Conservation (phyloP, 768 basidiomycete genomes). For the Neoboletus magnificus region DNA sequence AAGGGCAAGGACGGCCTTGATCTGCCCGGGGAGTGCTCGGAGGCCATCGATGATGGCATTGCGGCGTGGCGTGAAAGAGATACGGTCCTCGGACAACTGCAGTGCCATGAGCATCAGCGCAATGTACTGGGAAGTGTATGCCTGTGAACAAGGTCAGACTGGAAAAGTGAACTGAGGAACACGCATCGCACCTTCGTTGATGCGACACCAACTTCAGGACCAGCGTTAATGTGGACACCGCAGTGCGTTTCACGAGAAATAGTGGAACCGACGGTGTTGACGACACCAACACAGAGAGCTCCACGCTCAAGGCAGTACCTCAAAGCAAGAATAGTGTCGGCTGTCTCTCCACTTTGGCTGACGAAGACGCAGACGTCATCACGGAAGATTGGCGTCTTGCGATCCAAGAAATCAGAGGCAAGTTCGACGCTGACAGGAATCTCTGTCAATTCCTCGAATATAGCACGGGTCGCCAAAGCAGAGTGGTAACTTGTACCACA, state of each 20-base stretch:
- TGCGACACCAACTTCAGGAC: slow-evolving; percentile 98
- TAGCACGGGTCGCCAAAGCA: slow-evolving; percentile 91
- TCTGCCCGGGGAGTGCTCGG: slow-evolving; percentile 84
- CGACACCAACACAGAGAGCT: slow-evolving; percentile 94
- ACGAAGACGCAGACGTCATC: slow-evolving; percentile 97
- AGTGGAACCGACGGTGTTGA: slow-evolving; percentile 98
- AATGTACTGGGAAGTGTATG: slow-evolving; percentile 98
- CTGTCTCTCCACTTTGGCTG: slow-evolving; percentile 97
- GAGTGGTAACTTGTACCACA: slow-evolving; percentile 99
- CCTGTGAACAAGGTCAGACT: slow-evolving; percentile 41
- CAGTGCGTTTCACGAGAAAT: slow-evolving; percentile 98
- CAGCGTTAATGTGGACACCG: slow-evolving; percentile 99
- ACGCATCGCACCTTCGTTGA: slow-evolving; percentile 75
- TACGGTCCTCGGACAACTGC: slow-evolving; percentile 95
- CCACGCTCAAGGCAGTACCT: slow-evolving; percentile 96
- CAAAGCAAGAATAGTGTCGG: slow-evolving; percentile 94
- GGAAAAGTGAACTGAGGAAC: neutral
- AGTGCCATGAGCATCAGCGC: slow-evolving; percentile 98
- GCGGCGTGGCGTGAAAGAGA: slow-evolving; percentile 86
- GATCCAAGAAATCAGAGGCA: slow-evolving; percentile 96
- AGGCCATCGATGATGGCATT: slow-evolving; percentile 92
- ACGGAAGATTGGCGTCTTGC: slow-evolving; percentile 99
- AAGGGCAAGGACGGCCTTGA: slow-evolving; percentile 79
- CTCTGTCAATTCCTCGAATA: slow-evolving; percentile 98
- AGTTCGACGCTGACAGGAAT: slow-evolving; percentile 97